Evolutionary conservation across 2,329 filamentous ascomycete species (phyloP).

Genomic region (Aaosphaeria arxii): DNA sequence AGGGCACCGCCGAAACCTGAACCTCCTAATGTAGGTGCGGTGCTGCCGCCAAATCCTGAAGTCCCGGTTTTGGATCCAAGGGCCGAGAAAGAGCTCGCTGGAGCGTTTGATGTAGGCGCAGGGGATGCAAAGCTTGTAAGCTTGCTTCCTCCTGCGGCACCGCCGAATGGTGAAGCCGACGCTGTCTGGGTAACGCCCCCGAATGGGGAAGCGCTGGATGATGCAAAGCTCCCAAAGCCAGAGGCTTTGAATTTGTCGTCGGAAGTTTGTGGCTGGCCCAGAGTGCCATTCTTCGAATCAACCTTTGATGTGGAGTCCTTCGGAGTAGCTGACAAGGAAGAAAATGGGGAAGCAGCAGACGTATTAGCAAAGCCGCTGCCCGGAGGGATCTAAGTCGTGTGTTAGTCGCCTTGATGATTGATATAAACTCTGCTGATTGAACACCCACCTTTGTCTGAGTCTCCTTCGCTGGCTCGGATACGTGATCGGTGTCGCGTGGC

Average conservation of each 20-base stretch:
- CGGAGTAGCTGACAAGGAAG: slow-evolving; percentile 39
- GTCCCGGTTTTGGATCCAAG: slow-evolving; percentile 26
- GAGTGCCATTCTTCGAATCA: slow-evolving; percentile 9
- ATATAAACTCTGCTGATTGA: neutral
- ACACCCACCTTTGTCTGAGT: slow-evolving; percentile 19
- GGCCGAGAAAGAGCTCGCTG: slow-evolving; percentile 30
- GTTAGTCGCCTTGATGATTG: slow-evolving; percentile 7
- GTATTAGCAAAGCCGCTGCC: slow-evolving; percentile 45
- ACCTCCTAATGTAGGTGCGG: slow-evolving; percentile 2
- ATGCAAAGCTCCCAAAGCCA: slow-evolving; percentile 44
- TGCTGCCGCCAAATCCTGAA: slow-evolving; percentile 15
- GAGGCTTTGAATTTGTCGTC: slow-evolving; percentile 51
- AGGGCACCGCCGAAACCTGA: slow-evolving; percentile 45
- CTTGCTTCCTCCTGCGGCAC: slow-evolving; percentile 16
- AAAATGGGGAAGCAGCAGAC: slow-evolving; percentile 48
- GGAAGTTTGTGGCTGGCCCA: slow-evolving; percentile 37
- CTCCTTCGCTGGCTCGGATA: slow-evolving; percentile 11
- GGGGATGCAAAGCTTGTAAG: slow-evolving; percentile 26
- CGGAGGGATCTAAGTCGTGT: slow-evolving; percentile 24
- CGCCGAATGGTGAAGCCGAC: slow-evolving; percentile 37
- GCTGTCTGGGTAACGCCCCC: slow-evolving; percentile 18
- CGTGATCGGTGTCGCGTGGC: slow-evolving; percentile 30
- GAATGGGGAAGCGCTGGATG: slow-evolving; percentile 36
- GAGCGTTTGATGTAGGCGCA: slow-evolving; percentile 9
- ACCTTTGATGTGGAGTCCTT: slow-evolving; percentile 16